Evolutionary conservation across 176 grass and related monocot genomes (phyloP), one percentile per base, ranked within the genome.

Genomic region (Raddia guianensis): DNA sequence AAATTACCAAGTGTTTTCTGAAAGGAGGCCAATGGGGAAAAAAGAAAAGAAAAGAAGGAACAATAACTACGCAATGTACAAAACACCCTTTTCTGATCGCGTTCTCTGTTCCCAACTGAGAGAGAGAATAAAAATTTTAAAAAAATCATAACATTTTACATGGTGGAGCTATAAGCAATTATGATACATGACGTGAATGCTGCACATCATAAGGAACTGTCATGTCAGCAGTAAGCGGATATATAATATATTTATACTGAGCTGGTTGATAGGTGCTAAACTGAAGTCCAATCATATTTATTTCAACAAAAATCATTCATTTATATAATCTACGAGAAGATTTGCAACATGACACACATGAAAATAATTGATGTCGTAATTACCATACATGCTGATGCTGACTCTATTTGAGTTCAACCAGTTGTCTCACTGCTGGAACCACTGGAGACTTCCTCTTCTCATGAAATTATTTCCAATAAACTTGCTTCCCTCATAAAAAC

Each of bases 321-420:
- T 80, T 48, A 48, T 68, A 75, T 43, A 57, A 18, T 66, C 4
- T 35, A 73, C 49, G 2, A 58, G 7, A 73, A 45, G 20, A 49
- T 73, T 54, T 86, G 37, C 11, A 80, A 57, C 5, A 42, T 19
- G 32, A n/a, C 3, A 3, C 14, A 37, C 2, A 59, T n/a, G 67
- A 16, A 71, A 66, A 55, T 68, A 77, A 62, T 61, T 8, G 21
- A 42, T 62, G 62, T 45, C 0, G 34, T 40, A 75, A 12, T 34
- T 80, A 74, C 81, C 77, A 74, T 34, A 62, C n/a, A 85, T 70
- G 76, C 49, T 62, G 57, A 42, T 71, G 72, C 55, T 53, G 2
- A 60, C 20, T 85, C 13, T 35, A 34, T 19, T 70, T 44, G 21
- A 66, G 58, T 64, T 76, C 16, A 61, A 27, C 55, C 19, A 68